Evolutionary conservation across 2,329 filamentous ascomycete genomes (phyloP), one percentile per base, ranked within the genome.

Genomic region (Aureobasidium zeae): DNA sequence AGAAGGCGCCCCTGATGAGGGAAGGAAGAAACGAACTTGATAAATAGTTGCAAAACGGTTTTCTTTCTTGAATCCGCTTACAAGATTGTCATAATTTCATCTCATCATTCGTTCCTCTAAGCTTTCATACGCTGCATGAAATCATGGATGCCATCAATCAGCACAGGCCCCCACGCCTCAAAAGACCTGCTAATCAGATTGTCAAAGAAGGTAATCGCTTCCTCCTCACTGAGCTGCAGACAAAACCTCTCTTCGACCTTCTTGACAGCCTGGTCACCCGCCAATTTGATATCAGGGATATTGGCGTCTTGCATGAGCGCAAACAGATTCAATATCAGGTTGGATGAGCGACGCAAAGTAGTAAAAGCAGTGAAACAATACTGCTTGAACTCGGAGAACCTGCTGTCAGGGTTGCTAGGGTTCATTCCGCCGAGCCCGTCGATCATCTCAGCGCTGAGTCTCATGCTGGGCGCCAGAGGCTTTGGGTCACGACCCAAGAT

Each of bases 221-320:
- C 89, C 58, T 94, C 88, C 62, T 98, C 91, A 35, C 74, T 83
- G 59, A 94, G 76, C 58, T 94, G 89, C 37, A 98, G 63, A 64
- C 93, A 87, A 62, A 98, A 94, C 26, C 91, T 71, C 66, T 98
- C 91, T 60, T 91, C 82, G 4, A 98, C 89, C 66, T 96, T 98
- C 54, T 88, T 69, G 12, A 96, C 89, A 9, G 86, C 88, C 66
- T 93, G 93, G 63, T 95, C 88, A 8, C 49, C 52, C 34, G 58
- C 58, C 16, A 94, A 74, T 47, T 83, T 81, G 57, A 98, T 93
- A 55, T 96, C 93, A 0, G 88, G 91, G 48, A 98, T 94, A 57
- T 94, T 94, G 28, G 91, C 89, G 61, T 96, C 87, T 12, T 94
- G 83, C 91, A 98, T 98, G 46, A 98, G 71, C 56, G 85, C 87